Evolutionary conservation across 2,329 filamentous ascomycete species (phyloP), one percentile per base, ranked within the genome.

Genomic region (Rutstroemia sydowiana): DNA sequence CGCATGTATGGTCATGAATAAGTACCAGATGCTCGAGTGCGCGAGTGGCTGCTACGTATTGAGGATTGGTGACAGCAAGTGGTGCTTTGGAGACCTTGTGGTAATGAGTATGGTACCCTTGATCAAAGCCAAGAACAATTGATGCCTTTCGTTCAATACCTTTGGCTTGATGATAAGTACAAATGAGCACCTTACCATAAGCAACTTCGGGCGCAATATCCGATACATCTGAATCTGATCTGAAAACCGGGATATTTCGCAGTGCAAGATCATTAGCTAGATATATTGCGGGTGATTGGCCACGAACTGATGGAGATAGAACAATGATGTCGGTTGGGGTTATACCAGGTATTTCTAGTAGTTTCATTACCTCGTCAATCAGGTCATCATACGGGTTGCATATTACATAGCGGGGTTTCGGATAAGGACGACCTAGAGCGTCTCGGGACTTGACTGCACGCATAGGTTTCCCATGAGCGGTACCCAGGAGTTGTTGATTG

Each of bases 261-360:
- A 49, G 47, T 6, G 37, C 47, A 43, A 49, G 47, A 34, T 49
- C 28, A 26, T 43, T 49, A 10, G 39, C 47, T n/a, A 49, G 36
- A 8, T 14, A 34, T 1, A 49, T 26, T 32, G 37, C 30, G 8
- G 47, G 47, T 5, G 47, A 43, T 0, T 0, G 1, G 11, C 37
- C 47, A 34, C 47, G 47, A 18, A 49, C 47, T 2, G 47, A 49
- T 14, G 47, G 47, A 3, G 37, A 26, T 14, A 49, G 47, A n/a
- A 49, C 30, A 16, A 49, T 49, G 42, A 49, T 36, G 18, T 49
- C 47, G 11, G 31, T 43, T 5, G 20, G 39, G 2, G n/a, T 18
- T 26, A 49, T n/a, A 5, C 11, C 47, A 20, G 47, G 37, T 20
- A 49, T 2, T 11, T 43, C 11, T 28, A 49, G n/a, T 9, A 49